Base-by-base conservation (phyloP, 169 alveolate genomes). In the Cytauxzoon felis region DNA sequence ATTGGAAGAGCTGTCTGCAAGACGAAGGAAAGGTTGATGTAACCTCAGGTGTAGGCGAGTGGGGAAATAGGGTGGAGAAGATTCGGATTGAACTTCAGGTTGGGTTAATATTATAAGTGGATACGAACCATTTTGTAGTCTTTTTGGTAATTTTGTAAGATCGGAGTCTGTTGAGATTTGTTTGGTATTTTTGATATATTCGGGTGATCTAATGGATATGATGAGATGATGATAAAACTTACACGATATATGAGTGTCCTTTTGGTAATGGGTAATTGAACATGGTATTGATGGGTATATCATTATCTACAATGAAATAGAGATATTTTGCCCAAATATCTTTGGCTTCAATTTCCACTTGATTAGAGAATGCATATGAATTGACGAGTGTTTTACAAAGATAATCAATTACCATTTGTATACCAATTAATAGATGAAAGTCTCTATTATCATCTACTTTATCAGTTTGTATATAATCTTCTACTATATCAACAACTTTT, bases 331-430 rank as follows among this genome's bases (percentile, higher is more conserved):
- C 13, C 82, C 82, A 72, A 2, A 60, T 32, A 24, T 72, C 42
- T 36, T 72, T 72, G 8, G 75, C 76, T 40, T 72, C 65, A n/a
- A 36, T 29, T 45, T 72, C 82, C 1, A 72, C 69, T 40, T 51
- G 73, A 47, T 50, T 47, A 21, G 76, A 47, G 19, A 72, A 40
- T 0, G 60, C 75, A 29, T 23, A 72, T 4, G 65, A 40, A 9
- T 29, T 72, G 18, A 72, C 68, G 38, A 72, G 43, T 11, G 42
- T 62, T 36, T 72, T 72, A 24, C 69, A 27, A 53, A 72, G 43
- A 50, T 62, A 43, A 9, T 45, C 71, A 30, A 72, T 48, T 19
- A 62, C 38, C 63, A 57, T 50, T 61, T 72, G 82, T 6, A 72
- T 66, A 19, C 78, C 78, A 19, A 66, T 23, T 11, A 66, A 43